These are phyloP conservation scores for Flaveria brownii DNA, from an alignment of 129 eudicot genomes.

Conservation along the genomic window DNA sequence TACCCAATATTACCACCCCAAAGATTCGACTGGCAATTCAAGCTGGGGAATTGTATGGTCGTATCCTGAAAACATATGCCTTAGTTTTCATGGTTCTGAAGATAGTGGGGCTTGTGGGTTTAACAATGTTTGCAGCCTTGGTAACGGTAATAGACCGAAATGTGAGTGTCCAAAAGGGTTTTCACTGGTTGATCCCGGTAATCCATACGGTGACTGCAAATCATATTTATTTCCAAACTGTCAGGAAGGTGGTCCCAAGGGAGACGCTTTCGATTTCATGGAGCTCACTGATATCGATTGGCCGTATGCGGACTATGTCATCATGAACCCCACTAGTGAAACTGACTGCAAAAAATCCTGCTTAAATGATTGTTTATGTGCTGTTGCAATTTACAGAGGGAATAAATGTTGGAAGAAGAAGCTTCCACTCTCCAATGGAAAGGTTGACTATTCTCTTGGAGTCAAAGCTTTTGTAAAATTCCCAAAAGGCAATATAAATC, in stretches of 20 bases:
- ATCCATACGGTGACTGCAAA: conserved; percentile 45
- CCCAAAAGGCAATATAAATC: conserved; percentile 18
- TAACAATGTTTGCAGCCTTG: conserved; percentile 57
- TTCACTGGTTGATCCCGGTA: conserved; percentile 43
- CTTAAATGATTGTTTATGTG: conserved; percentile 52
- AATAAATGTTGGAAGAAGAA: conserved; percentile 50
- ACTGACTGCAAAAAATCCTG: conserved; percentile 47
- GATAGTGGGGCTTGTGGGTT: conserved; percentile 70
- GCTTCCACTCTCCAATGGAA: conserved; percentile 42
- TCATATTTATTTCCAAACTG: conserved; percentile 43
- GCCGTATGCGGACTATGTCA: conserved; percentile 43
- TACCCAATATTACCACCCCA: conserved; percentile 46
- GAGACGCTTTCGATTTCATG: conserved; percentile 5
- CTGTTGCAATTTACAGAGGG: conserved; percentile 33
- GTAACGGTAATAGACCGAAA: conserved; percentile 24
- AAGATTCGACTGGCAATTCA: conserved; percentile 20
- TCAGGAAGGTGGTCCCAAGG: conserved; percentile 2
- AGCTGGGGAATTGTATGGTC: conserved; percentile 39
- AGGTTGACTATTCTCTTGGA: conserved; percentile 1
- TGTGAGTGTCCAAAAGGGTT: conserved; percentile 56
- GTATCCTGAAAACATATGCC: conserved; percentile 50
- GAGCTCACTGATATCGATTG: conserved; percentile 42
- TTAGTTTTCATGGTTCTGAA: neutral
- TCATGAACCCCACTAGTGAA: conserved; percentile 28
- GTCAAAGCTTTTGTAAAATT: conserved; percentile 44